phyloP scores from a whole-genome alignment of 1,139 yeast genomes.

The Pneumocystis canis region DNA sequence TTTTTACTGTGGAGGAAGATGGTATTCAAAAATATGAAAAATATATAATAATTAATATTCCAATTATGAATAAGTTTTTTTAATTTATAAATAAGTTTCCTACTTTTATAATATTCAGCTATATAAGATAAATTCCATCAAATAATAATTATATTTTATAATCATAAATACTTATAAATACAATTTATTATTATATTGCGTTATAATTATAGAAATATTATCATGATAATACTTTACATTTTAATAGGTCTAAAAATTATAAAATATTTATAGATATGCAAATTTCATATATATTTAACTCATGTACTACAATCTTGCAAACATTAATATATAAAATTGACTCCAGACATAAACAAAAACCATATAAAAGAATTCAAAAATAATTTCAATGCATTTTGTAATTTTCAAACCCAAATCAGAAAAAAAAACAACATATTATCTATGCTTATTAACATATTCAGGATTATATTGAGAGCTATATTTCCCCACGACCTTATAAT shows the following conservation, averaged over 20 bases:
- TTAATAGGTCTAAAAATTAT: not conserved
- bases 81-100: not conserved
- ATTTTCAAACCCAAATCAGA: not conserved
- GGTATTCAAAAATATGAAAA: not conserved
- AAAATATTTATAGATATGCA: not conserved
- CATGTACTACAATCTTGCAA: not conserved
- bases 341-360: not conserved
- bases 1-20: not conserved
- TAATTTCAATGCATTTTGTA: not conserved
- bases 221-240: not conserved
- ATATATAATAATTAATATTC: not conserved
- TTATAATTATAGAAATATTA: not conserved
- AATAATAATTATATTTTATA: not conserved
- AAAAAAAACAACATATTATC: not conserved
- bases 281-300: not conserved
- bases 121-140: not conserved
- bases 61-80: not conserved
- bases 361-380: not conserved
- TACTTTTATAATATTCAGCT: not conserved
- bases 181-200: not conserved
- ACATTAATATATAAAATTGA: not conserved
- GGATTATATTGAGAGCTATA: constrained; percentile 3
- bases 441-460: not conserved
- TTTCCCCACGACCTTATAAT: not conserved
- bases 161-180: not conserved